phyloP scores from a whole-genome alignment of 768 basidiomycete species.

The Rickenella mellea region DNA sequence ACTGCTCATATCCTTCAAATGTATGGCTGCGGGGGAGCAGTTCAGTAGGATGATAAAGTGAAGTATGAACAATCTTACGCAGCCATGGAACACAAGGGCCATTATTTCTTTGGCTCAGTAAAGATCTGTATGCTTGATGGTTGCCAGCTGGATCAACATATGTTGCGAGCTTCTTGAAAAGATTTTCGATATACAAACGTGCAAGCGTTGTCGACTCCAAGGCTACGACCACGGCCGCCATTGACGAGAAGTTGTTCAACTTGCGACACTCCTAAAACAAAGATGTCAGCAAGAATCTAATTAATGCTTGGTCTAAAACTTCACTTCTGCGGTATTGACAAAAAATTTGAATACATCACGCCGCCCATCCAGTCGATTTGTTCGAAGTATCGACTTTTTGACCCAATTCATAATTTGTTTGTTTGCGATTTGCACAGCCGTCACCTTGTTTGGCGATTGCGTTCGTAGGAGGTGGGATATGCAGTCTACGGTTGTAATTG shows the following conservation, averaged over 20 bases:
- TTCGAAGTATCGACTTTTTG: slow-evolving; percentile 30
- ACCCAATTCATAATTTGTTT: slow-evolving; percentile 32
- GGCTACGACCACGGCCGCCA: slow-evolving; percentile 32
- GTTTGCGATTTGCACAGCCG: slow-evolving; percentile 24
- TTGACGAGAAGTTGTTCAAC: slow-evolving; percentile 33
- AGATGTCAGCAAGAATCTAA: neutral
- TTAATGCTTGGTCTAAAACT: slow-evolving; percentile 4
- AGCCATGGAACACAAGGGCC: slow-evolving; percentile 32
- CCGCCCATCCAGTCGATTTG: slow-evolving; percentile 25
- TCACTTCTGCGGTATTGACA: slow-evolving; percentile 30
- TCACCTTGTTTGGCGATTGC: slow-evolving; percentile 22
- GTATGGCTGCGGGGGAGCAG: slow-evolving; percentile 21
- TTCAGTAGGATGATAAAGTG: neutral
- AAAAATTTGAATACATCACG: slow-evolving; percentile 34
- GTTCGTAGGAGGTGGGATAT: slow-evolving; percentile 26
- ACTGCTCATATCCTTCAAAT: slow-evolving; percentile 10
- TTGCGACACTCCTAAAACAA: slow-evolving; percentile 32
- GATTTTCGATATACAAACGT: slow-evolving; percentile 21
- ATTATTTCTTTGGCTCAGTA: slow-evolving; percentile 17
- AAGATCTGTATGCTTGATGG: slow-evolving; percentile 28
- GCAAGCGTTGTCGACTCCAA: slow-evolving; percentile 30
- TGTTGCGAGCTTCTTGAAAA: slow-evolving; percentile 23
- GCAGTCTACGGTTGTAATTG: slow-evolving; percentile 32
- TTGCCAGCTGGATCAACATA: slow-evolving; percentile 26
- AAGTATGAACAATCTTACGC: slow-evolving; percentile 12